A percentile compares a stretch with the other conserved stretches of the same genome.
These are phyloP conservation scores for Fusarium sp. DNA, from an alignment of 2,329 filamentous ascomycete genomes.

Conservation along the genomic window DNA sequence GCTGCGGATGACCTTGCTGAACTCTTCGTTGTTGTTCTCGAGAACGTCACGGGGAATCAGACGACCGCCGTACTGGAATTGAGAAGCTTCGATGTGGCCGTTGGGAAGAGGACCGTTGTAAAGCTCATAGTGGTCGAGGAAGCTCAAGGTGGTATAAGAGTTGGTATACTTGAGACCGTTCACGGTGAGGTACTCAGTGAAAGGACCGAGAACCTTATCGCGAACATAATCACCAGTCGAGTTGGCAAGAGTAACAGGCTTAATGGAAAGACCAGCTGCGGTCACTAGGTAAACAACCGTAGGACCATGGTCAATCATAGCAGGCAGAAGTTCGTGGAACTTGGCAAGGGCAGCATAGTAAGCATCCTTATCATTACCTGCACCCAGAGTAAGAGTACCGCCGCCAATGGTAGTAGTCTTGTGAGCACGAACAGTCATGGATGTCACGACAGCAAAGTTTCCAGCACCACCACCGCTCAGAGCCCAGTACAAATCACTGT, in stretches of 20 bases:
- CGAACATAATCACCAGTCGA: constrained; percentile 55
- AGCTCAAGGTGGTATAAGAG: constrained; percentile 39
- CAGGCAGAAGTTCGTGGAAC: constrained; percentile 49
- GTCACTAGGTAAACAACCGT: constrained; percentile 57
- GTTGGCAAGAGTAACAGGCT: constrained; percentile 59
- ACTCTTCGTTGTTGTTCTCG: constrained; percentile 47
- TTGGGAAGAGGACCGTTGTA: constrained; percentile 56
- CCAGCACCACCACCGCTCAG: constrained; percentile 70
- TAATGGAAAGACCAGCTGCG: constrained; percentile 54
- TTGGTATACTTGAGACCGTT: constrained; percentile 28
- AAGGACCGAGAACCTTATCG: constrained; percentile 56
- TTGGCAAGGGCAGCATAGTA: constrained; percentile 38
- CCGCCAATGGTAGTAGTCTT: constrained; percentile 54
- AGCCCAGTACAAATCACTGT: constrained; percentile 73
- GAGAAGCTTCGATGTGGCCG: constrained; percentile 51
- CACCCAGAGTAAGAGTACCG: constrained; percentile 44
- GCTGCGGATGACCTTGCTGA: constrained; percentile 48
- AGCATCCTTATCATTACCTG: constrained; percentile 24
- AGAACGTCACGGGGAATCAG: constrained; percentile 57
- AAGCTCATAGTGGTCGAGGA: constrained; percentile 59
- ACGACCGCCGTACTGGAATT: constrained; percentile 55
- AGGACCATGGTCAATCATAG: constrained; percentile 61
- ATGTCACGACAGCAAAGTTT: constrained; percentile 68
- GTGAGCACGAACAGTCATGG: constrained; percentile 66
- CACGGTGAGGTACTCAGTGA: constrained; percentile 30